Evolutionary conservation across 2,329 filamentous ascomycete species (phyloP), one percentile per base, ranked within the genome.

Genomic region (Neophaeococcomyces aloes): DNA sequence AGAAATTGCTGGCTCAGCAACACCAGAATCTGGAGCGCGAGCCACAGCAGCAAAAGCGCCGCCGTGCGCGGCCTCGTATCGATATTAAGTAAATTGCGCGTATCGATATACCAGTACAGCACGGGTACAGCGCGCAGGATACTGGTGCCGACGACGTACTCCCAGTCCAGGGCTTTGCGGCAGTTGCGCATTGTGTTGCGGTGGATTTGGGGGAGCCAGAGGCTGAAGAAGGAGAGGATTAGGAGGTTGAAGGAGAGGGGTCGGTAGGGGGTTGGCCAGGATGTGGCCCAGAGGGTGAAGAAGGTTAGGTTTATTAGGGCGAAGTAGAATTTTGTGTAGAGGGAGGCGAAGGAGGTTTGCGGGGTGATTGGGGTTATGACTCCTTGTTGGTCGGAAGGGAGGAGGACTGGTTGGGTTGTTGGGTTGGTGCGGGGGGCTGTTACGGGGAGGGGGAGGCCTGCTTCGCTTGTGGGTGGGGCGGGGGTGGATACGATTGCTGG

Each of bases 181-280:
- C 87, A 94, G 64, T 95, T 95, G 42, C 89, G 84, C 63, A 85
- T 78, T 42, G 83, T 72, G 61, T 98, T 98, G 49, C 91, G 84
- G 58, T 83, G 77, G 53, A 96, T 94, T 61, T 98, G 91, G 0
- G 91, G 89, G 1, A 80, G 60, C 89, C 89, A 96, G 59, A 95
- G 81, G 15, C 88, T 94, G 34, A 95, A 75, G 59, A 95, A 95
- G 42, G 75, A 52, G 55, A 89, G 78, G 2, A 76, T 72, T 17
- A 94, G 66, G 2, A 71, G 51, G 58, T 88, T 71, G 49, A 71
- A 70, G 60, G 78, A 81, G 32, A 70, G 59, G 2, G 67, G 67
- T 18, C 72, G 70, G 2, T 74, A 57, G 1, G 65, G 63, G 3
- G 66, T 61, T 1, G 76, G 75, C 63, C 76, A 76, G 1, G 75